Base-by-base conservation (phyloP, 345 rosid genomes). In the Camelina neglecta region DNA sequence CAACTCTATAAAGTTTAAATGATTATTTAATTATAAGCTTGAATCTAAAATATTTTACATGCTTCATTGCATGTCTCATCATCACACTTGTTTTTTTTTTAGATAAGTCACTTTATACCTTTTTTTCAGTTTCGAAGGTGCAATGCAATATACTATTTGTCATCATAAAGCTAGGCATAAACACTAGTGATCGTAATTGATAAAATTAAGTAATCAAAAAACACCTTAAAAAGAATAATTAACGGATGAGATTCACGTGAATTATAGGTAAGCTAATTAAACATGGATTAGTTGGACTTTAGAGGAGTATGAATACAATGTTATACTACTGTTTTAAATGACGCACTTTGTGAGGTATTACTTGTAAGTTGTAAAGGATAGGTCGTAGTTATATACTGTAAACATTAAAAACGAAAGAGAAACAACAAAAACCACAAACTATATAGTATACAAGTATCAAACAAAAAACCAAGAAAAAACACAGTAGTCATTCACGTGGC, bases 21-120 rank as follows among this genome's bases (percentile, higher is more conserved):
- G 33, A 54, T 58, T 69, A 42, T 36, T 13, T 75, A 72, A 48
- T 66, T 21, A 47, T 49, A 61, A 71, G 29, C 31, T 70, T 70
- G 42, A 64, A 71, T 62, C 42, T 68, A 33, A 20, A 64, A 41
- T 24, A 35, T 64, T 44, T 44, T 65, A 42, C 61, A 72, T 61
- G 61, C 71, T 73, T 55, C 57, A 63, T 77, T 64, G 42, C 72
- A 77, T 64, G 80, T 77, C 60, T 71, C 76, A 71, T 71, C 76
- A 71, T 71, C 24, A 56, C 80, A 35, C 38, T 35, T 35, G 38
- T 35, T 69, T 54, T 31, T 69, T 54, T 31, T 75, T 53, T 31
- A 53, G 64, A 44, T 41, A 15, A 39, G 48, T 42, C 75, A 42
- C 70, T 77, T 71, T 70, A 41, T 70, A n/a, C 38, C 61, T 48